Base-by-base conservation (phyloP, 78 protist species). In the Dictyostelium citrinum region DNA sequence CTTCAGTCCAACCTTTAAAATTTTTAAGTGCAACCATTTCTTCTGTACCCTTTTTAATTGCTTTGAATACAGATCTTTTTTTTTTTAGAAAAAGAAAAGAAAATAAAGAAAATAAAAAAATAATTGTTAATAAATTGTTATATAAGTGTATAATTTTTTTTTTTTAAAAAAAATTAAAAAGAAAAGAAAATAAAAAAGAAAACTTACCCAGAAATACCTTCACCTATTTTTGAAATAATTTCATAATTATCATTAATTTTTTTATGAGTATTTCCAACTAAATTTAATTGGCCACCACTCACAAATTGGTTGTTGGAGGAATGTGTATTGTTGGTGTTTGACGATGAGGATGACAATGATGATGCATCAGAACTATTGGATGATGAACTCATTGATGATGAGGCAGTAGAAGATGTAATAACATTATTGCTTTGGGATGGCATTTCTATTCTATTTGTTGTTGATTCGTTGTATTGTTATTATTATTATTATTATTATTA, bases 181-280 rank as follows among this genome's bases (percentile, higher is more conserved):
- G 1, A 41, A 11, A 35, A 24, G 20, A 29, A 7, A n/a, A 1
- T 46, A 5, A 29, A 83, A 35, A 33, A 31, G 22, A 45, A 75
- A 27, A 78, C 85, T 17, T 88, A 88, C 93, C 93, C 93, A 46
- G 93, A 88, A 39, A 88, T 88, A 67, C 93, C 93, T 49, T 88
- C 93, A 68, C 93, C 93, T 27, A 88, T 88, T 72, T 88, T 88
- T 31, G 93, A 81, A 17, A 88, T 27, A 12, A 88, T 46, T 20
- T 78, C 79, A 49, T 88, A 88, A 51, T 49, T 55, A 8, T 78
- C 82, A 20, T 88, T 78, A 61, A 88, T 88, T 9, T 81, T 82
- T 46, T 45, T 88, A 4, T 45, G 71, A 2, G 84, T 80, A 7
- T 45, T 43, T 46, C 84, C 84, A 33, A 55, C 64, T 24, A 80